These are phyloP conservation scores for Picochlorum sp. DNA, from an alignment of 139 green algal genomes.

Conservation along the genomic window DNA sequence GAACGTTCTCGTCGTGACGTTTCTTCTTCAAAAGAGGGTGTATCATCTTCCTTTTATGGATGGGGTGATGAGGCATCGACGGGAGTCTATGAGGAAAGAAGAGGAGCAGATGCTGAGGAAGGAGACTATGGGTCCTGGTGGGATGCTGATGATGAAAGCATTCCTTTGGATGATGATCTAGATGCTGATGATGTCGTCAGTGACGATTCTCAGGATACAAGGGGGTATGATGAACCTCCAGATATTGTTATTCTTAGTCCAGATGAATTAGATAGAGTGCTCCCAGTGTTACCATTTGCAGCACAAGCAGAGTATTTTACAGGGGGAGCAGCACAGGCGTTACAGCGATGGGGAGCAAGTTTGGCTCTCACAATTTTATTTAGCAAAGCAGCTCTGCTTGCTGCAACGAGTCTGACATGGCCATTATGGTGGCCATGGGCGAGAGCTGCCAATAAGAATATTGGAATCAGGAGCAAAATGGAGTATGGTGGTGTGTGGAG, in stretches of 20 bases:
- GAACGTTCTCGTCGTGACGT: no score
- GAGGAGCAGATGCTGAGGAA: background rate
- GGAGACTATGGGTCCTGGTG: background rate
- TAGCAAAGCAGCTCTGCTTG: conserved; percentile 50
- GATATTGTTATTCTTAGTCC: conserved; percentile 22
- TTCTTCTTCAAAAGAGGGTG: no score
- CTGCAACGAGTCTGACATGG: conserved; percentile 52
- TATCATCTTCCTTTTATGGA: background rate
- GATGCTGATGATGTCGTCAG: background rate
- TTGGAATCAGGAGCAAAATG: conserved; percentile 29
- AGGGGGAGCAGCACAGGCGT: conserved; percentile 14
- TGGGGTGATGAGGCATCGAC: conserved; percentile 2
- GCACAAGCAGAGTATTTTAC: conserved; percentile 46
- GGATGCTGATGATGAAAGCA: no score
- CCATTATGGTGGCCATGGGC: conserved; percentile 66
- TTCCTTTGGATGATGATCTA: background rate
- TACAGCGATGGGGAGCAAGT: conserved; percentile 43
- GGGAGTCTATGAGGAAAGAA: background rate
- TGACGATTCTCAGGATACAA: conserved; percentile 1
- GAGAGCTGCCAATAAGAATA: conserved; percentile 21
- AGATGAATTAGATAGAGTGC: conserved; percentile 36
- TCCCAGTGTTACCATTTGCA: conserved; percentile 47
- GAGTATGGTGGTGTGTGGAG: conserved; percentile 55
- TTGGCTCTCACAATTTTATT: conserved; percentile 45
- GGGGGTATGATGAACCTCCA: background rate